Evolutionary conservation across 352 stramenopile species (phyloP).

Genomic region (Pythium sp.): DNA sequence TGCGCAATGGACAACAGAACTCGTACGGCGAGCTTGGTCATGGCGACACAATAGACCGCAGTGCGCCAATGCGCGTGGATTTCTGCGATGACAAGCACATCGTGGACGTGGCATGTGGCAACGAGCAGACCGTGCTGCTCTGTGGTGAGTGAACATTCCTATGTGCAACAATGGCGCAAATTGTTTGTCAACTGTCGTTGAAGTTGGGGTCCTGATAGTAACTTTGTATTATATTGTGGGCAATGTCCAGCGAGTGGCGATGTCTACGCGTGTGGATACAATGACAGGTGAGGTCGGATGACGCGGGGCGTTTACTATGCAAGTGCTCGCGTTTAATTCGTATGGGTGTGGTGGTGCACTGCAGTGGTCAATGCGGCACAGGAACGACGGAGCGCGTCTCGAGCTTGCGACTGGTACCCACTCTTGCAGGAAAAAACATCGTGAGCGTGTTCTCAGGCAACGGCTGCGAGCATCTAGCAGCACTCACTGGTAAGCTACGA

Average conservation of each 20-base stretch:
- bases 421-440: conserved; percentile 59
- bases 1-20: conserved; percentile 68
- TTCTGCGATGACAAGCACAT: conserved; percentile 40
- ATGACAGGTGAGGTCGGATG: conserved; percentile 70
- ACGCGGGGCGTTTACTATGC: not conserved
- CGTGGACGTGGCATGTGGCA: conserved; percentile 83
- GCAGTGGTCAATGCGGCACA: conserved; percentile 88
- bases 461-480: conserved; percentile 90
- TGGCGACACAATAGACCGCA: conserved; percentile 76
- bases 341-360: not conserved
- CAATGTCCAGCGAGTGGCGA: conserved; percentile 50
- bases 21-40: conserved; percentile 90
- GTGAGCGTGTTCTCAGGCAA: conserved; percentile 87
- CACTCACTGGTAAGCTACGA: conserved; percentile 51
- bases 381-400: conserved; percentile 75
- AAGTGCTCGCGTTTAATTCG: not conserved
- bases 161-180: not conserved
- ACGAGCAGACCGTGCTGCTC: conserved; percentile 90
- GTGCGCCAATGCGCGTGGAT: conserved; percentile 43
- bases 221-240: not conserved
- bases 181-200: not conserved
- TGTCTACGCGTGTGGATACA: conserved; percentile 90
- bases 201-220: not conserved
- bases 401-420: conserved; percentile 40
- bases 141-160: conserved; percentile 36